Evolutionary conservation across 2,329 filamentous ascomycete species (phyloP), one percentile per base, ranked within the genome.

Genomic region (Davidsoniella virescens): DNA sequence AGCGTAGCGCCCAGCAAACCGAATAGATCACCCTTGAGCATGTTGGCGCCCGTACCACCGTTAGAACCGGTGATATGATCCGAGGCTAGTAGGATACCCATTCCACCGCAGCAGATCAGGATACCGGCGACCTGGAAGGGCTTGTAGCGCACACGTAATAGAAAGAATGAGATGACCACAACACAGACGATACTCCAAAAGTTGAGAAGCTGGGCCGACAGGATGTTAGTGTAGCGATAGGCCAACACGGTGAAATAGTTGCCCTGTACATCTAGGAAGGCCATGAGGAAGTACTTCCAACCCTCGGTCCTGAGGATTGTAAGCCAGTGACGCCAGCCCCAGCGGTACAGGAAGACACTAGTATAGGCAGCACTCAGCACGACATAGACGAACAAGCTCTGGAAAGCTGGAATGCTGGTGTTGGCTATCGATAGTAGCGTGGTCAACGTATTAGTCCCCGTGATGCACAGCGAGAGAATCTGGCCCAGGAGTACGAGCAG

Each of bases 151-250:
- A 98, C 92, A 57, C 73, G 75, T 52, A 98, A 76, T 58, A 95
- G 71, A 55, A 80, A 57, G 67, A 94, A 88, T 25, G 87, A 94
- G 56, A 95, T 68, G 54, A 84, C 62, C 17, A 96, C 87, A 18
- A 98, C 92, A 55, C 90, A 80, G 47, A 94, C 85, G 57, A 98
- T 96, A 58, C 88, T 85, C 90, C 90, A 96, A 69, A 96, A 96
- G 72, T 95, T 95, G 68, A 98, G 87, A 48, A 98, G 75, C 71
- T 96, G 88, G 14, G 87, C 87, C 17, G 84, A 92, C 45, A 96
- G 74, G 58, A 95, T 82, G 60, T 88, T 95, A 50, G 90, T 94
- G 70, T 93, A 80, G 53, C 83, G 76, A 69, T 96, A 98, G 4
- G 90, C 92, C 46, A 95, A 74, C 47, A 98, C 90, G 59, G 88